Evolutionary conservation across 352 stramenopile species (phyloP).

Genomic region (Phytophthora crassamura): DNA sequence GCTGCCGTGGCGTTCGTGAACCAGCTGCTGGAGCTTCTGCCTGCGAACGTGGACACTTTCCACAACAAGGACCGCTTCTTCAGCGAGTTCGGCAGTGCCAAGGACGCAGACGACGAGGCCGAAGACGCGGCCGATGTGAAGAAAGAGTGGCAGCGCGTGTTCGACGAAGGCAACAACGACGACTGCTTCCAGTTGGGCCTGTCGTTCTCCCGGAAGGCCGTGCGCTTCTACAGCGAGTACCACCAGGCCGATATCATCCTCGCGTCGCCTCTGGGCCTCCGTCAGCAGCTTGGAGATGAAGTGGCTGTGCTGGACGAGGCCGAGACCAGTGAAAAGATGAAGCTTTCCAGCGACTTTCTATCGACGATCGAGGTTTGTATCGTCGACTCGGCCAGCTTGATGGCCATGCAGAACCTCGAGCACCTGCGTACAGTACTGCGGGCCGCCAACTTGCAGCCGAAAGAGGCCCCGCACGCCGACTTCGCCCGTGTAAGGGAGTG

Average conservation of each 20-base stretch:
- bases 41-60: constrained; percentile 61
- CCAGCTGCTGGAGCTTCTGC: constrained; percentile 66
- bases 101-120: constrained; percentile 31
- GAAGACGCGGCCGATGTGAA: constrained; percentile 34
- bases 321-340: constrained; percentile 31
- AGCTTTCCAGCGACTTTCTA: constrained; percentile 73
- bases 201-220: constrained; percentile 65
- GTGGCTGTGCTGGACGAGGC: constrained; percentile 49
- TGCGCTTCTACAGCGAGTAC: constrained; percentile 86
- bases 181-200: constrained; percentile 83
- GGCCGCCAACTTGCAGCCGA: constrained; percentile 67
- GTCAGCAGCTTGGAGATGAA: constrained; percentile 77
- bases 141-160: constrained; percentile 82
- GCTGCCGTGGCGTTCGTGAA: constrained; percentile 70
- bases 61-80: constrained; percentile 85
- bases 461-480: constrained; percentile 74
- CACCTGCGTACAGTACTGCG: constrained; percentile 72
- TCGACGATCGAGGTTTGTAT: constrained; percentile 85
- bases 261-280: constrained; percentile 71
- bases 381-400: constrained; percentile 79
- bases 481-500: constrained; percentile 79
- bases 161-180: constrained; percentile 78
- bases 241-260: constrained; percentile 79
- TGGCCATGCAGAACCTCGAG: constrained; percentile 87
- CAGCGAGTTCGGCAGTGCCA: constrained; percentile 55